Conservation (phyloP, 2,329 filamentous ascomycete genomes). For the Gremmenia infestans region DNA sequence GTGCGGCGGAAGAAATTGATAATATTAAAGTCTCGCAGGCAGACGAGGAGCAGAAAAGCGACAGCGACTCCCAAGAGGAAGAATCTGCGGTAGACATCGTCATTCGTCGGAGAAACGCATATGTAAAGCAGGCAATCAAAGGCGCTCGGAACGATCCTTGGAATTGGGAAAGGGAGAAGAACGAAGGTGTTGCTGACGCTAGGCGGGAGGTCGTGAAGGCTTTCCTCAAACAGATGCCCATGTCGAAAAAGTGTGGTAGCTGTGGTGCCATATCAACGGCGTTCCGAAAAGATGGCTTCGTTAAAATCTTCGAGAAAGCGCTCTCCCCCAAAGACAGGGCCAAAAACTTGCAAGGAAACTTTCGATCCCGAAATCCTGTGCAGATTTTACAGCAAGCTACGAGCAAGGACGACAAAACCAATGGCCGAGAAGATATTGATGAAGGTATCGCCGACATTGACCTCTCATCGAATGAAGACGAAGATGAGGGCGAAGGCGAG, state of each 20-base stretch:
- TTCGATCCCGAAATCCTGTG: conserved; percentile 41
- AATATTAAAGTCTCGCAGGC: conserved; percentile 28
- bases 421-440: conserved; percentile 42
- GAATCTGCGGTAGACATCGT: conserved; percentile 40
- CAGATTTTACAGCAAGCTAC: conserved; percentile 36
- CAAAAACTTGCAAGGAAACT: conserved; percentile 65
- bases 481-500: conserved; percentile 42
- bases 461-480: conserved; percentile 40
- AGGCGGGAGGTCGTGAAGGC: conserved; percentile 73
- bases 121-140: conserved; percentile 68
- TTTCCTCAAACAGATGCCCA: conserved; percentile 72
- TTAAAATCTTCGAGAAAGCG: conserved; percentile 89
- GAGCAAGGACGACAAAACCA: conserved; percentile 32
- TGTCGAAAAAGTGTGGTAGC: conserved; percentile 62
- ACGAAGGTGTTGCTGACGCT: conserved; percentile 75
- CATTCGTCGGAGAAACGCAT: conserved; percentile 55
- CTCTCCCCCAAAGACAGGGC: conserved; percentile 69
- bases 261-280: conserved; percentile 68
- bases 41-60: conserved; percentile 16
- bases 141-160: conserved; percentile 43
- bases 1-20: conserved; percentile 52
- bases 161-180: conserved; percentile 54
- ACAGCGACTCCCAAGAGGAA: conserved; percentile 25
- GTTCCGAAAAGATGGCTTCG: conserved; percentile 84
- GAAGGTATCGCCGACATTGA: conserved; percentile 67